phyloP scores from a whole-genome alignment of 768 basidiomycete species.

The Lactarius hengduanensis region DNA sequence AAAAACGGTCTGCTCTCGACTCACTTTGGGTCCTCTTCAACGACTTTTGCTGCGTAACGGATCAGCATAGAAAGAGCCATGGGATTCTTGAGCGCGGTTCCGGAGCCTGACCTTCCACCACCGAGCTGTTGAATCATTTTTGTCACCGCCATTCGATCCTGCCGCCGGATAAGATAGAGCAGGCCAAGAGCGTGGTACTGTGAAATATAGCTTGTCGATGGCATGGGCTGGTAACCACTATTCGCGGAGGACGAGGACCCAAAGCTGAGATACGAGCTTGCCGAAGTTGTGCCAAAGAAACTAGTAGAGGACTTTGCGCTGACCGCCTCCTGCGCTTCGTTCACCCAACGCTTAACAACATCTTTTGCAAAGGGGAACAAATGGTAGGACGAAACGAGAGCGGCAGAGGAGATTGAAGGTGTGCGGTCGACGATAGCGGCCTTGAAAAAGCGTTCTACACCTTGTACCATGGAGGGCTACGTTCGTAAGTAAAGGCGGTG shows the following conservation, averaged over 20 bases:
- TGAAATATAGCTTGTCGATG: slow-evolving; percentile 87
- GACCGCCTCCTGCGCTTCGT: slow-evolving; percentile 96
- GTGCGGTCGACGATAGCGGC: slow-evolving; percentile 97
- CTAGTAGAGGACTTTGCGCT: slow-evolving; percentile 78
- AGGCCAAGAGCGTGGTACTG: slow-evolving; percentile 97
- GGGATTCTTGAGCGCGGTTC: slow-evolving; percentile 86
- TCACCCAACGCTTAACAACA: slow-evolving; percentile 98
- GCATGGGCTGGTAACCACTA: slow-evolving; percentile 71
- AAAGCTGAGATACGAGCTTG: slow-evolving; percentile 72
- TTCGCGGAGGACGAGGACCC: slow-evolving; percentile 48
- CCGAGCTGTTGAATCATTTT: slow-evolving; percentile 99
- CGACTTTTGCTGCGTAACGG: slow-evolving; percentile 96
- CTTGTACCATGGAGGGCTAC: slow-evolving; percentile 99
- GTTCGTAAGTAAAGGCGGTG: slow-evolving; percentile 19
- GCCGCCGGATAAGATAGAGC: slow-evolving; percentile 91
- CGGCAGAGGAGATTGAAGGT: slow-evolving; percentile 92
- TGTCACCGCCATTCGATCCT: slow-evolving; percentile 98
- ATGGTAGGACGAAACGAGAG: slow-evolving; percentile 96
- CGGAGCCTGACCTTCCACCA: slow-evolving; percentile 80
- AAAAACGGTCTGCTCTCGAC: slow-evolving; percentile 35
- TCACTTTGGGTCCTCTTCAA: slow-evolving; percentile 98
- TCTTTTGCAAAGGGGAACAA: slow-evolving; percentile 91
- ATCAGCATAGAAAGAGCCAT: slow-evolving; percentile 99
- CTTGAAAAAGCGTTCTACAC: slow-evolving; percentile 98
- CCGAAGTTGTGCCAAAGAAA: slow-evolving; percentile 51